Conservation (phyloP, 2,329 filamentous ascomycete species). For the Monilinia fructigena region DNA sequence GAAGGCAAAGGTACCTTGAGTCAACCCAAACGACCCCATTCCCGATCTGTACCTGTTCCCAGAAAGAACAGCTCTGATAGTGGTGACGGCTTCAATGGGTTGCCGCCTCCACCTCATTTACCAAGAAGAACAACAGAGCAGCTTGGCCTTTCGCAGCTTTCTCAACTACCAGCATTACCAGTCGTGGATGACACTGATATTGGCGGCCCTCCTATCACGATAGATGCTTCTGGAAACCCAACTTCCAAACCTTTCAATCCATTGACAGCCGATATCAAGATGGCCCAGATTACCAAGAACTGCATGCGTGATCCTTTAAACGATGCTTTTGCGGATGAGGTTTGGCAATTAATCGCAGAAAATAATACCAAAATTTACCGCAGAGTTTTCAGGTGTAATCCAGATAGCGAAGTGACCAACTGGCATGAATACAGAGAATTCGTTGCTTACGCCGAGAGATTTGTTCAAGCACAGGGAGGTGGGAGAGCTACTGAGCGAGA, state of each 20-base stretch:
- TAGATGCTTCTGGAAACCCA: slow-evolving; percentile 53
- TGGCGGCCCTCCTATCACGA: slow-evolving; percentile 65
- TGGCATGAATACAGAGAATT: slow-evolving; percentile 76
- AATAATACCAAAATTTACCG: slow-evolving; percentile 97
- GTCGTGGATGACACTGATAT: slow-evolving; percentile 77
- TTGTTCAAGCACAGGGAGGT: slow-evolving; percentile 51
- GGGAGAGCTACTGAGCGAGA: slow-evolving; percentile 39
- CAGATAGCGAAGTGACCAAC: slow-evolving; percentile 87
- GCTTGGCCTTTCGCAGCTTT: slow-evolving; percentile 65
- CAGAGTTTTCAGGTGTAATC: slow-evolving; percentile 93
- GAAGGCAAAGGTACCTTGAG: slow-evolving; percentile 63
- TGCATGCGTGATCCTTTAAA: slow-evolving; percentile 92
- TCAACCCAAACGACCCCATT: slow-evolving; percentile 49
- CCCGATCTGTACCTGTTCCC: slow-evolving; percentile 29
- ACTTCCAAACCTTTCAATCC: slow-evolving; percentile 49
- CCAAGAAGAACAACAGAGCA: slow-evolving; percentile 63
- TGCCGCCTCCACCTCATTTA: slow-evolving; percentile 59
- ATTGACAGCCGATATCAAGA: slow-evolving; percentile 65
- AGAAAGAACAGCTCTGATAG: slow-evolving; percentile 28
- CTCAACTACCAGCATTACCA: slow-evolving; percentile 69
- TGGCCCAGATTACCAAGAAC: slow-evolving; percentile 75
- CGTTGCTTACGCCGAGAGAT: slow-evolving; percentile 70
- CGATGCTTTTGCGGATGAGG: slow-evolving; percentile 77
- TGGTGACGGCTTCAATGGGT: slow-evolving; percentile 46
- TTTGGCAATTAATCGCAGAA: slow-evolving; percentile 81